Evolutionary conservation across 345 rosid genomes (phyloP).

Genomic region (Lumnitzera littorea): DNA sequence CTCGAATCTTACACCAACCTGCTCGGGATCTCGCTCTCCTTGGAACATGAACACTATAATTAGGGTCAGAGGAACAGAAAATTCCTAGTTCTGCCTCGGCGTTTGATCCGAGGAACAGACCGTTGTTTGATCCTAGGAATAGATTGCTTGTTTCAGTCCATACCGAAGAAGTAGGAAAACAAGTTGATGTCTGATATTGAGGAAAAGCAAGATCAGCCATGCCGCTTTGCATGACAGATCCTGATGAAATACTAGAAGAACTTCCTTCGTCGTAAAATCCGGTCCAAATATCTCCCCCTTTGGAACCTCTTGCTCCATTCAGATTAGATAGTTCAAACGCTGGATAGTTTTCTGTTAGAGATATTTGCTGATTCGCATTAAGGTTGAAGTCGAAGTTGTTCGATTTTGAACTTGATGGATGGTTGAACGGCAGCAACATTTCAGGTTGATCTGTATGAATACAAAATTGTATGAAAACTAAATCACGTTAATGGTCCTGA

Average conservation of each 20-base stretch:
- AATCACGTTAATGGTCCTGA: not conserved
- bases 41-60: constrained; percentile 14
- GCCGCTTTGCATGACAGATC: constrained; percentile 8
- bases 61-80: constrained; percentile 2
- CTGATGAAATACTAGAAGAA: constrained; percentile 10
- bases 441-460: constrained; percentile 11
- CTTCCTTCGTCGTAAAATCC: constrained; percentile 11
- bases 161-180: constrained; percentile 8
- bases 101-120: not conserved
- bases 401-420: constrained; percentile 2
- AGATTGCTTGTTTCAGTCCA: constrained; percentile 24
- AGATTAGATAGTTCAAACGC: constrained; percentile 5
- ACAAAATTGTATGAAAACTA: not conserved
- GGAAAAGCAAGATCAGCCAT: constrained; percentile 11
- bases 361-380: constrained; percentile 1
- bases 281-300: not conserved
- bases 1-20: constrained; percentile 68
- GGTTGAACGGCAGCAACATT: constrained; percentile 8
- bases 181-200: constrained; percentile 15
- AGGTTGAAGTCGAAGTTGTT: constrained; percentile 3
- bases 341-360: not conserved
- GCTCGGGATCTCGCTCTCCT: constrained; percentile 29
- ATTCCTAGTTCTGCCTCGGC: not conserved
- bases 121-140: constrained; percentile 12
- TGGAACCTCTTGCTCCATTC: constrained; percentile 21